These are phyloP conservation scores for Sesbania bispinosa DNA, from an alignment of 306 rosid species.

Conservation along the genomic window DNA sequence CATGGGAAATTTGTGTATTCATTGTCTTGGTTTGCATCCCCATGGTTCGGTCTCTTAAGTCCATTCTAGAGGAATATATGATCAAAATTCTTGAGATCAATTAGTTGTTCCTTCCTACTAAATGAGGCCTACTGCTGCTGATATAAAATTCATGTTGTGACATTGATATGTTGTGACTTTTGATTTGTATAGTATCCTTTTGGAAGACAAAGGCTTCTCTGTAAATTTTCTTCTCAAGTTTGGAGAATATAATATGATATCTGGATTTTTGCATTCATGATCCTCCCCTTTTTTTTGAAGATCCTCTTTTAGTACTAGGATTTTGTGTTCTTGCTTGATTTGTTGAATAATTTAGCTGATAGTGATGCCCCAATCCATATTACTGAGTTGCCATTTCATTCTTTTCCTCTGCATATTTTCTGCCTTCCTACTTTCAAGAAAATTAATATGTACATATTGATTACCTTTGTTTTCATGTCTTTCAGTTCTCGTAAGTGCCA, in stretches of 20 bases:
- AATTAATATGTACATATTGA: neutral
- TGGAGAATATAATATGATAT: neutral
- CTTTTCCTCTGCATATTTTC: neutral
- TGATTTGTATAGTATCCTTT: neutral
- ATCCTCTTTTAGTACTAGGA: neutral
- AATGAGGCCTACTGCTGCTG: neutral
- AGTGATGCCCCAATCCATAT: neutral
- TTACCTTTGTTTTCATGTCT: conserved; percentile 17
- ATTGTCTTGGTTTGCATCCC: neutral
- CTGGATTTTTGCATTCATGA: neutral
- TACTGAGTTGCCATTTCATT: neutral
- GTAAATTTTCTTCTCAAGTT: neutral
- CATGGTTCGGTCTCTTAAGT: neutral
- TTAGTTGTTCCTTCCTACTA: neutral
- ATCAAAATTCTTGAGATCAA: neutral
- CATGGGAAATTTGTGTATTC: neutral
- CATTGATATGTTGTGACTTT: conserved; percentile 1
- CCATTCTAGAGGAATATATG: neutral
- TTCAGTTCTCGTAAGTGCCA: conserved; percentile 88
- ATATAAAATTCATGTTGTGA: neutral
- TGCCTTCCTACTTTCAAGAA: neutral
- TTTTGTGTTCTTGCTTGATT: conserved; percentile 3
- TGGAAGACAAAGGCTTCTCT: neutral
- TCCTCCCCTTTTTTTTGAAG: neutral
- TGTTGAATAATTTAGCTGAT: neutral